Conservation (phyloP, 2,329 filamentous ascomycete species). For the Gyromitra esculenta region DNA sequence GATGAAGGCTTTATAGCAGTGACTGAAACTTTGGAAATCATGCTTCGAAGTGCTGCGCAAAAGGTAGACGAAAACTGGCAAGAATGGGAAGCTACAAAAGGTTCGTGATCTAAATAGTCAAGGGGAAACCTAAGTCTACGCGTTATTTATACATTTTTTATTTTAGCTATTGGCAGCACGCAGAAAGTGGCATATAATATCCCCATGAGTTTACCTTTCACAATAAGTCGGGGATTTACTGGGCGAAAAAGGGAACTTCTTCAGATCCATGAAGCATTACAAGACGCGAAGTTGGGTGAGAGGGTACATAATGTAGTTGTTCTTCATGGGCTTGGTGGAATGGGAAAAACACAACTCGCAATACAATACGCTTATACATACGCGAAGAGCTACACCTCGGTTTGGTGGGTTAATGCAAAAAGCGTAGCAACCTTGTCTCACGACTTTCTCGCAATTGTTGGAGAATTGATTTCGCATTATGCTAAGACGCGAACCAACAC, state of each 20-base stretch:
- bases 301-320: background rate
- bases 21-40: background rate
- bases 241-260: conserved; percentile 8
- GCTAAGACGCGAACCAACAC: background rate
- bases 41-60: background rate
- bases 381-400: background rate
- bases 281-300: background rate
- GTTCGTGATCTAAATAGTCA: background rate
- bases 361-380: conserved; percentile 3
- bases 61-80: conserved; percentile 8
- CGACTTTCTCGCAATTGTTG: background rate
- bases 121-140: background rate
- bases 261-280: background rate
- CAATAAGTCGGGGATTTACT: background rate
- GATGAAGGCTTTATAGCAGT: conserved; percentile 13
- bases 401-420: conserved; percentile 11
- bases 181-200: background rate
- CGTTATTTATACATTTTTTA: background rate
- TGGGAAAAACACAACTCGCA: conserved; percentile 14
- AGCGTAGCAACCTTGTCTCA: conserved; percentile 4
- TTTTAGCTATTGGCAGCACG: conserved; percentile 11
- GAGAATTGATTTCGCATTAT: background rate
- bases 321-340: conserved; percentile 22
- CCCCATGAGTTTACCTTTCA: conserved; percentile 1
- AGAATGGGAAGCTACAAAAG: background rate